Percentiles rank a stretch among this genome's conserved stretches.
These are phyloP conservation scores for Neoboletus magnificus DNA, from an alignment of 768 basidiomycete genomes.

Conservation along the genomic window DNA sequence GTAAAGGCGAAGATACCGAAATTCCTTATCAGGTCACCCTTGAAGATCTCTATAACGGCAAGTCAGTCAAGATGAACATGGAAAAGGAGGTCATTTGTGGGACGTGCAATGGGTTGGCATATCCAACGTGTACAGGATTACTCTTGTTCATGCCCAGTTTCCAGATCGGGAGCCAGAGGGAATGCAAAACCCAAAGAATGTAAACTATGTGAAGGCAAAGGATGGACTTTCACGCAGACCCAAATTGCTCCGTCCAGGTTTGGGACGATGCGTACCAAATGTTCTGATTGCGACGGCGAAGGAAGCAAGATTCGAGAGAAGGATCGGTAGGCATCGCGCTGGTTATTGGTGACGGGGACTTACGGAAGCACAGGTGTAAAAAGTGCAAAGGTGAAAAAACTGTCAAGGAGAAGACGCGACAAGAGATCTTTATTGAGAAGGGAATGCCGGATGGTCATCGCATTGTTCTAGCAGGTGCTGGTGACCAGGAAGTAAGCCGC, in stretches of 20 bases:
- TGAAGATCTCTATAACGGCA: constrained; percentile 92
- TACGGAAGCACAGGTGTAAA: constrained; percentile 65
- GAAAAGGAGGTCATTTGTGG: constrained; percentile 81
- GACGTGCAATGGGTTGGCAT: constrained; percentile 70
- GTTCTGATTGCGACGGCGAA: constrained; percentile 65
- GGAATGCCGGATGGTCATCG: constrained; percentile 83
- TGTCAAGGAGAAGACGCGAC: constrained; percentile 82
- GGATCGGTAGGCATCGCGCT: constrained; percentile 54
- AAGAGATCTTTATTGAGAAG: constrained; percentile 82
- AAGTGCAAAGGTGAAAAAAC: constrained; percentile 90
- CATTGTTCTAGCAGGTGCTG: constrained; percentile 88
- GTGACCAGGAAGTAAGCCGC: constrained; percentile 74
- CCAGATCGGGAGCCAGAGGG: constrained; percentile 77
- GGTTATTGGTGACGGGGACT: not conserved
- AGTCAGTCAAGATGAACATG: constrained; percentile 82
- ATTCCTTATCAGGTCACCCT: constrained; percentile 83
- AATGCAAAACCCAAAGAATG: constrained; percentile 85
- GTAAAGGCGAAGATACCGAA: constrained; percentile 68
- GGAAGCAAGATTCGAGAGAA: constrained; percentile 79
- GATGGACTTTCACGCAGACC: constrained; percentile 61
- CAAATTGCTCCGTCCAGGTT: constrained; percentile 49
- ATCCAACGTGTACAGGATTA: not conserved
- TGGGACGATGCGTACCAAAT: constrained; percentile 52
- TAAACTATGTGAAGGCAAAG: constrained; percentile 78
- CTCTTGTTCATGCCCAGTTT: constrained; percentile 4